phyloP scores from a whole-genome alignment of 306 rosid genomes.

The Rosa persica region DNA sequence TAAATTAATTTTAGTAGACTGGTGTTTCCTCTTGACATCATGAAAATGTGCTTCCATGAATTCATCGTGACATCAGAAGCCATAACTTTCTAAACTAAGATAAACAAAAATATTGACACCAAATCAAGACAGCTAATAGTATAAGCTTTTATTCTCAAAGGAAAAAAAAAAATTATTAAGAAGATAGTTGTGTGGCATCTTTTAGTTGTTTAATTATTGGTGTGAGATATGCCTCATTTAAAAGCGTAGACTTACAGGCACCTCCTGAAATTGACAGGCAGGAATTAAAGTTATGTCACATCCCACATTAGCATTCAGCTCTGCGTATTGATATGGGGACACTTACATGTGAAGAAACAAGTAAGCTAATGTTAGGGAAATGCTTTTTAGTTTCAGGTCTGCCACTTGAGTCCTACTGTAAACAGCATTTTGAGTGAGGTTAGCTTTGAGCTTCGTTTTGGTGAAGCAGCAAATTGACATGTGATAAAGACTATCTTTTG shows the following conservation, averaged over 20 bases:
- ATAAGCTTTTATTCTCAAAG: not conserved
- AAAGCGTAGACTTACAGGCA: constrained; percentile 21
- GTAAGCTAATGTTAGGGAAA: not conserved
- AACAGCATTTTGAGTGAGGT: constrained; percentile 2
- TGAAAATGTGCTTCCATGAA: not conserved
- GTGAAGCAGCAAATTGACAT: not conserved
- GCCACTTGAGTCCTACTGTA: constrained; percentile 1
- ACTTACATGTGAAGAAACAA: not conserved
- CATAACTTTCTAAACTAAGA: not conserved
- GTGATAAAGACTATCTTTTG: not conserved
- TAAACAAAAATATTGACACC: not conserved
- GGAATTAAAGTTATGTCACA: constrained; percentile 6
- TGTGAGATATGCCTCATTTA: constrained; percentile 14
- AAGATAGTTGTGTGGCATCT: not conserved
- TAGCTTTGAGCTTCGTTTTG: not conserved
- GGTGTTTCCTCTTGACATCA: not conserved
- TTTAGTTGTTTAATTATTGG: constrained; percentile 6
- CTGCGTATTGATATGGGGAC: not conserved
- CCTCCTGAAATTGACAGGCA: constrained; percentile 16
- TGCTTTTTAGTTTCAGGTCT: constrained; percentile 9
- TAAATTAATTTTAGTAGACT: no score
- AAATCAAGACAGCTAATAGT: constrained; percentile 8
- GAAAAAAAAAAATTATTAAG: not conserved
- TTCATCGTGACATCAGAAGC: not conserved
- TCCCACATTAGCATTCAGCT: not conserved